phyloP scores from a whole-genome alignment of 306 rosid genomes.

The Malus asiatica region DNA sequence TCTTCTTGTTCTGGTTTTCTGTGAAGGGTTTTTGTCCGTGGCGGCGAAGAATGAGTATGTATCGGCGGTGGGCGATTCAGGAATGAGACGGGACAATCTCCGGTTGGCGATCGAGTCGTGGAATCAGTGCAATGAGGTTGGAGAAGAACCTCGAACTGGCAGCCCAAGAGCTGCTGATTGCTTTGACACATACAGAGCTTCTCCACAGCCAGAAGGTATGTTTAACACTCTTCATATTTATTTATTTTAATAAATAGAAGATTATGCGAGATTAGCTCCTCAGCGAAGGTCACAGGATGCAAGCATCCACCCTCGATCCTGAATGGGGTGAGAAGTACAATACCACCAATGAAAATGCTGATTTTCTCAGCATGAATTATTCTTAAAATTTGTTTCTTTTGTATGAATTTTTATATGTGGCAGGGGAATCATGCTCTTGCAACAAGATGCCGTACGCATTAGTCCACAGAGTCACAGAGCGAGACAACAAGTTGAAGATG shows the following conservation, averaged over 20 bases:
- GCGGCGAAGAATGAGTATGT: conserved; percentile 4
- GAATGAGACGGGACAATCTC: conserved; percentile 42
- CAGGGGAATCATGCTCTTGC: conserved; percentile 35
- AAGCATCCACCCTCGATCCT: too few relatives aligned
- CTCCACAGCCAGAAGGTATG: conserved; percentile 18
- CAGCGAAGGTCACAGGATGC: too few relatives aligned
- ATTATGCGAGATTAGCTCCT: too few relatives aligned
- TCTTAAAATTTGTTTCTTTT: too few relatives aligned
- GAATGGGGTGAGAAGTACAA: too few relatives aligned
- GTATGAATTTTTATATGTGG: neutral
- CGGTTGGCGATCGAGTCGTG: conserved; percentile 57
- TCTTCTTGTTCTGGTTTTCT: neutral
- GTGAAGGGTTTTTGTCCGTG: neutral
- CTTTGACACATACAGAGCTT: conserved; percentile 24
- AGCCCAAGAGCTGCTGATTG: conserved; percentile 66
- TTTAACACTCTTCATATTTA: neutral
- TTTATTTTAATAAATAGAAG: neutral
- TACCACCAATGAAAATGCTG: neutral
- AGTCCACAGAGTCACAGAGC: conserved; percentile 43
- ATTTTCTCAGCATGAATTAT: too few relatives aligned
- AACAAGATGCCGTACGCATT: conserved; percentile 18
- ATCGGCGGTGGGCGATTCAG: conserved; percentile 55
- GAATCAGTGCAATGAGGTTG: conserved; percentile 70
- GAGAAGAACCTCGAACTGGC: conserved; percentile 42
- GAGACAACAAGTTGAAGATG: conserved; percentile 31